Percentiles rank a stretch among this genome's conserved stretches.
phyloP scores from a whole-genome alignment of 2,329 filamentous ascomycete genomes.

The Aureobasidium zeae region DNA sequence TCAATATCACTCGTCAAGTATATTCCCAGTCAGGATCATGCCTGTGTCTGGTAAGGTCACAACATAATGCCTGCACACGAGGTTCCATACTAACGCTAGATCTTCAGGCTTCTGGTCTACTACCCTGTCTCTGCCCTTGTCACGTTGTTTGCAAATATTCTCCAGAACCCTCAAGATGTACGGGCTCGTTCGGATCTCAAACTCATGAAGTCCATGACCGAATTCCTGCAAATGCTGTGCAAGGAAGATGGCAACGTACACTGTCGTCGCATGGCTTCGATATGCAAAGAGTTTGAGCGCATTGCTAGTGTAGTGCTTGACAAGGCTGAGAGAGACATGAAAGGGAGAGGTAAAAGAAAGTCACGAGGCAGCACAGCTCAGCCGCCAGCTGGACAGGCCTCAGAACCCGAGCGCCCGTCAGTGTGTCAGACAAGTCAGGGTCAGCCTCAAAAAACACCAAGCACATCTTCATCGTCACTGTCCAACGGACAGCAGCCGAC shows the following conservation, averaged over 20 bases:
- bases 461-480: slow-evolving; percentile 19
- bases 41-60: slow-evolving; percentile 74
- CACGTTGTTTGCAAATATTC: slow-evolving; percentile 88
- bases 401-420: neutral
- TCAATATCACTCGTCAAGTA: slow-evolving; percentile 94
- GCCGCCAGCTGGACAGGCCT: neutral
- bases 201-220: slow-evolving; percentile 87
- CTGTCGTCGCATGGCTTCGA: slow-evolving; percentile 84
- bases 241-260: slow-evolving; percentile 67
- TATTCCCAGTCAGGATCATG: slow-evolving; percentile 87
- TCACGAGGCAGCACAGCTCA: slow-evolving; percentile 48
- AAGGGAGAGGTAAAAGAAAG: slow-evolving; percentile 77
- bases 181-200: slow-evolving; percentile 80
- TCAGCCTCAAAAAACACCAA: slow-evolving; percentile 18
- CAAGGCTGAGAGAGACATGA: slow-evolving; percentile 77
- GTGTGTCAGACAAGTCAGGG: neutral
- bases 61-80: neutral
- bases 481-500: neutral
- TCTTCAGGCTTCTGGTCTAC: slow-evolving; percentile 70
- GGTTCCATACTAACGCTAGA: neutral
- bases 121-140: slow-evolving; percentile 93
- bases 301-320: slow-evolving; percentile 88
- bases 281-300: slow-evolving; percentile 93
- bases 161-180: slow-evolving; percentile 88
- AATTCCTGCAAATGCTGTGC: slow-evolving; percentile 81